phyloP scores from a whole-genome alignment of 306 rosid genomes.

The Cicer bijugum region DNA sequence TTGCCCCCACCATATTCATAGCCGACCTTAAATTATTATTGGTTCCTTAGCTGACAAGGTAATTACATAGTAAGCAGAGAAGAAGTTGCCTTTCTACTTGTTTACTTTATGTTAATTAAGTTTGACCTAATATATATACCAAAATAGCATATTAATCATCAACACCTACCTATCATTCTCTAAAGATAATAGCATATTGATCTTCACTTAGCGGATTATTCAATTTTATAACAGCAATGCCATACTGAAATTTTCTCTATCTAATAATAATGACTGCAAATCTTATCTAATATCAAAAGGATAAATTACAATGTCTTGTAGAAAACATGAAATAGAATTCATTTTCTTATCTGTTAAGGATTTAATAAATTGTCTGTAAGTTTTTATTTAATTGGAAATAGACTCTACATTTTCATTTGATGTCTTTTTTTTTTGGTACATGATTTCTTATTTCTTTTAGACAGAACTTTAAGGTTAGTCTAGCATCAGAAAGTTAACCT shows the following conservation, averaged over 20 bases:
- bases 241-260: constrained; percentile 5
- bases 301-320: background rate
- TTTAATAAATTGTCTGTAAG: background rate
- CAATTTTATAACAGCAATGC: background rate
- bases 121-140: background rate
- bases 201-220: background rate
- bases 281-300: background rate
- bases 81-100: background rate
- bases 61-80: background rate
- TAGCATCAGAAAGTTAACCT: constrained; percentile 20
- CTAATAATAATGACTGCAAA: constrained; percentile 13
- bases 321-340: constrained; percentile 3
- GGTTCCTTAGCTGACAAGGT: constrained; percentile 40
- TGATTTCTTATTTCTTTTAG: background rate
- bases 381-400: background rate
- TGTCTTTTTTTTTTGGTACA: background rate
- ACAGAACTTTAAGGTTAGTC: background rate
- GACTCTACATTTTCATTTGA: background rate
- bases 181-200: constrained; percentile 22
- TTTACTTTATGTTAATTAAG: background rate
- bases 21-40: constrained; percentile 18
- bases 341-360: background rate
- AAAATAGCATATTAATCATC: background rate
- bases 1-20: constrained; percentile 34
- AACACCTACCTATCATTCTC: constrained; percentile 6